phyloP scores from a whole-genome alignment of 352 stramenopile genomes.

The Phytophthora chlamydospora region DNA sequence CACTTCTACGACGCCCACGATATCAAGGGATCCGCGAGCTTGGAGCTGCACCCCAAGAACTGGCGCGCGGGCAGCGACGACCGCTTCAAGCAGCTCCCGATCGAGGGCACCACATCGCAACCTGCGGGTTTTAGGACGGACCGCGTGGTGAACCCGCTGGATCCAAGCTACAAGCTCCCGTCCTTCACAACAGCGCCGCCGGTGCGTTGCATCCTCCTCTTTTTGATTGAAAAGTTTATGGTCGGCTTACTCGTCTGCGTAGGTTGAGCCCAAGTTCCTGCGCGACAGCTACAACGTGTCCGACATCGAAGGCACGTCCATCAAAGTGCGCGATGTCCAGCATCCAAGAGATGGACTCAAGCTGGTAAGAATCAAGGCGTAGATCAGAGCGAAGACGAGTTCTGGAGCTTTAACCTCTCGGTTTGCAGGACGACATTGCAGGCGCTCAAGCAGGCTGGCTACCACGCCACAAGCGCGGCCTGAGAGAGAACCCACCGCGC shows the following conservation, averaged over 20 bases:
- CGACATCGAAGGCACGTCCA: constrained; percentile 73
- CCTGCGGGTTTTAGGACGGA: constrained; percentile 67
- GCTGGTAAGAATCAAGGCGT: constrained; percentile 31
- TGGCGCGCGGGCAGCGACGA: constrained; percentile 56
- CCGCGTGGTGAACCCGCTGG: constrained; percentile 67
- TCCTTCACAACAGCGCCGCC: constrained; percentile 49
- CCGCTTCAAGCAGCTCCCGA: constrained; percentile 74
- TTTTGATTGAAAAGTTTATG: not conserved
- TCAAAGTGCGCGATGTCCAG: constrained; percentile 44
- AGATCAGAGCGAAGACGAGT: not conserved
- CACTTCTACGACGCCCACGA: constrained; percentile 70
- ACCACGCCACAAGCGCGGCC: constrained; percentile 52
- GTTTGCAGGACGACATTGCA: constrained; percentile 57
- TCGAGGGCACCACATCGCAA: constrained; percentile 58
- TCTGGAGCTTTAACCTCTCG: not conserved
- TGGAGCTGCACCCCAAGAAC: constrained; percentile 62
- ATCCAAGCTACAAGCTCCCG: constrained; percentile 65
- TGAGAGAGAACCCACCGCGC: constrained; percentile 61
- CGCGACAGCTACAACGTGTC: constrained; percentile 77
- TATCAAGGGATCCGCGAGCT: constrained; percentile 63
- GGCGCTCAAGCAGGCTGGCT: constrained; percentile 62
- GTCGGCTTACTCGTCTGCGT: not conserved
- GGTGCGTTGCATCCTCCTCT: constrained; percentile 23
- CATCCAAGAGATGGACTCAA: constrained; percentile 57
- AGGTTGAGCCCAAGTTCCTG: constrained; percentile 65